Evolutionary conservation across 371 early-diverging fungal species (phyloP), one percentile per base, ranked within the genome.

Genomic region (Saksenaea vasiformis): DNA sequence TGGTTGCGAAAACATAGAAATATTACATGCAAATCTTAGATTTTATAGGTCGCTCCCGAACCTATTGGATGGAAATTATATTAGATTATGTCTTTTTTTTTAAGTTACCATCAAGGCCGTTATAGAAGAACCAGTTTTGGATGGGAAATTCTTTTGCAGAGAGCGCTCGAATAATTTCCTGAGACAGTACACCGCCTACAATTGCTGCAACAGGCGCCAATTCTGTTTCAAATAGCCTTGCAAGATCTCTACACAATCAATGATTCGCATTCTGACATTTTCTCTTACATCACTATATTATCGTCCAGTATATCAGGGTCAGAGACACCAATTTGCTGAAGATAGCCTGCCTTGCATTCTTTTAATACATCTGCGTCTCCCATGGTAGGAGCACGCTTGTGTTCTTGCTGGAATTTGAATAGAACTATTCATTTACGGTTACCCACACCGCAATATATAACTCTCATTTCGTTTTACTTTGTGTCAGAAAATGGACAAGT

Each of bases 151-250:
- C 95, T 62, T 93, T 94, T 24, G 79, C 83, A 7, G 93, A 88
- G 9, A 96, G 66, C 5, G 90, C 88, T 73, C 92, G 91, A 39
- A 97, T 78, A 24, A 93, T 85, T 56, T 97, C 97, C 62, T 96
- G 97, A 0, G 95, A 90, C 39, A 95, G 76, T 1, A 95, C 83
- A 11, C 95, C 96, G 35, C 97, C 97, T 0, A 95, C 76, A 58
- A 96, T 88, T 2, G 96, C 91, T 43, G 91, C 87, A 8, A 92
- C 85, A 19, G 95, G 89, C 1, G 85, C 71, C 38, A 93, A 66
- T 69, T 95, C 96, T 0, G 87, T 81, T 31, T 79, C 67, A 44
- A 66, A 67, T 51, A 79, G 67, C 5, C 57, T 44, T 17, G 69
- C 68, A 24, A 87, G 68, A 7, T 77, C 65, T 41, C 85, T 88